Evolutionary conservation across 2,329 filamentous ascomycete species (phyloP).

Genomic region (Simplicillium sp.): DNA sequence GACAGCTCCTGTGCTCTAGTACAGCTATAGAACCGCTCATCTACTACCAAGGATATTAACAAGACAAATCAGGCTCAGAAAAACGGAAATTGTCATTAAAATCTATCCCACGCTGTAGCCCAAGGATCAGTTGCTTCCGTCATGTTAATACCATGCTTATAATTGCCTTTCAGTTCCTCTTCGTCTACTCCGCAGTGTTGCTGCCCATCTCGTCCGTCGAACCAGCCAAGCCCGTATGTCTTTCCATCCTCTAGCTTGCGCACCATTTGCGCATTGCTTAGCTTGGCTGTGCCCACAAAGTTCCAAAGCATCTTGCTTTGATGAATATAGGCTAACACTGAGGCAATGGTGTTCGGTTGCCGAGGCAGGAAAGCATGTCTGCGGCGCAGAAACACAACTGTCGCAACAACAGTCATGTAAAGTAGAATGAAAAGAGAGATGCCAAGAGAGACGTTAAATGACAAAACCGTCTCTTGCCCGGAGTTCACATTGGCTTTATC

Average conservation of each 20-base stretch:
- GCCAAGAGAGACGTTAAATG: constrained; percentile 57
- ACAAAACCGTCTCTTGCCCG: constrained; percentile 50
- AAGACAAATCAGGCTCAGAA: too few species aligned
- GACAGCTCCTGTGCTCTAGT: too few species aligned
- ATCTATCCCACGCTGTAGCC: constrained; percentile 30
- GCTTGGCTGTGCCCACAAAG: constrained; percentile 61
- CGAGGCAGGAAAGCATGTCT: constrained; percentile 64
- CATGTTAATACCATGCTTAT: constrained; percentile 53
- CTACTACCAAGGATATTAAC: too few species aligned
- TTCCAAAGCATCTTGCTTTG: constrained; percentile 71
- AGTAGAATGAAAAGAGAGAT: constrained; percentile 55
- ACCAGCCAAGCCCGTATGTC: constrained; percentile 71
- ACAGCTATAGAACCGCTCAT: too few species aligned
- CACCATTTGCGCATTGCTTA: constrained; percentile 53
- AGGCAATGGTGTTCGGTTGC: constrained; percentile 70
- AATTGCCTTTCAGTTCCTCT: constrained; percentile 57
- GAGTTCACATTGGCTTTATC: constrained; percentile 27
- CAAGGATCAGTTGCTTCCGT: constrained; percentile 41
- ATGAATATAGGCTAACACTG: constrained; percentile 67
- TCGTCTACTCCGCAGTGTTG: constrained; percentile 71
- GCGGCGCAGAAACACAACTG: constrained; percentile 50
- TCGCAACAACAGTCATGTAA: constrained; percentile 52
- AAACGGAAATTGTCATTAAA: constrained; percentile 10
- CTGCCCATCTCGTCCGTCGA: constrained; percentile 60
- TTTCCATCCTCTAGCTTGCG: constrained; percentile 46